Evolutionary conservation across 805 yeast species (phyloP).

Genomic region (Starmera dryadoides): DNA sequence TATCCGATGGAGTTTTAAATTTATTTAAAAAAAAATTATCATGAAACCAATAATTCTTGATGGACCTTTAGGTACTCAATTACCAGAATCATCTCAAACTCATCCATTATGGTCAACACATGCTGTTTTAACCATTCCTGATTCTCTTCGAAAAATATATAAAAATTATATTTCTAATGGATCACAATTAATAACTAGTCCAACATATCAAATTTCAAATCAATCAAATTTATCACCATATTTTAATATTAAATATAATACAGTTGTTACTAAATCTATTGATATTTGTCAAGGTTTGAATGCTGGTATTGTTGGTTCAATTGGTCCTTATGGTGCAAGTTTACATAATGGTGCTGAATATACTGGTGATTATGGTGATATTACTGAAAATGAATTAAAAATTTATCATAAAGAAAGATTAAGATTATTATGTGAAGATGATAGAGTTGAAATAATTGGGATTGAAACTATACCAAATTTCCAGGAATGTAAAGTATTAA

Average conservation of each 20-base stretch:
- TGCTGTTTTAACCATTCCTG: slow-evolving; percentile 36
- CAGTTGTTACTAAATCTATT: slow-evolving; percentile 7
- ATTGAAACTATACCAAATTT: slow-evolving; percentile 70
- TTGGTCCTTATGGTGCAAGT: slow-evolving; percentile 76
- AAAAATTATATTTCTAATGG: slow-evolving; percentile 43
- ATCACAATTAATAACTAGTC: slow-evolving; percentile 43
- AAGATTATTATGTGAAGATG: slow-evolving; percentile 27
- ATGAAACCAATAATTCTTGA: slow-evolving; percentile 13
- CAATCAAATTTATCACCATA: slow-evolving; percentile 25
- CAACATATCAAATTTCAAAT: slow-evolving; percentile 50
- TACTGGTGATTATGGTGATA: slow-evolving; percentile 53
- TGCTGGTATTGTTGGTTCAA: slow-evolving; percentile 44
- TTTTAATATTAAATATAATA: slow-evolving; percentile 1
- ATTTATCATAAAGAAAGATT: slow-evolving; percentile 46
- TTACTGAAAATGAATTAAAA: slow-evolving; percentile 24
- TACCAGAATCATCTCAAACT: slow-evolving; percentile 11
- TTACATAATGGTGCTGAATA: slow-evolving; percentile 66
- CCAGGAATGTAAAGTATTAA: slow-evolving; percentile 45
- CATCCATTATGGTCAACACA: slow-evolving; percentile 54
- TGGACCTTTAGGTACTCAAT: slow-evolving; percentile 17
- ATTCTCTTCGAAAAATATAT: slow-evolving; percentile 40
- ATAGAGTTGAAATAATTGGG: slow-evolving; percentile 47
- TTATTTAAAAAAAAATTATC: too few species aligned
- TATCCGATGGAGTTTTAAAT: too few species aligned
- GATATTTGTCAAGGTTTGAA: slow-evolving; percentile 9